A percentile compares a stretch with the other conserved stretches of the same genome.
Evolutionary conservation across 345 rosid genomes (phyloP).

Genomic region (Diplotaxis tenuifolia): DNA sequence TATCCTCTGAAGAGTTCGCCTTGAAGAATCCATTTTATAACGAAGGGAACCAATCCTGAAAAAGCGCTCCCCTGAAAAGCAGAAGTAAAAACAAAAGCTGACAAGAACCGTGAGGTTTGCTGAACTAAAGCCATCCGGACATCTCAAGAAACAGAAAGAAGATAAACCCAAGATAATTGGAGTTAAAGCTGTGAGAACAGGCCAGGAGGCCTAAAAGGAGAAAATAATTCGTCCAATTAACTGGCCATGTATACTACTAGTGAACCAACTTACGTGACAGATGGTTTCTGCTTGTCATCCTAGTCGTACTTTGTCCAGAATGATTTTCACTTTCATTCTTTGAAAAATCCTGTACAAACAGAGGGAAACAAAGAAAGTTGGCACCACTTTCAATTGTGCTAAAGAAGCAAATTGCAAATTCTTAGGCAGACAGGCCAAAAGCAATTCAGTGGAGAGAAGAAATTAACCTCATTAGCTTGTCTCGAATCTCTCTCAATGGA

Average conservation of each 20-base stretch:
- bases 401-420: conserved; percentile 8
- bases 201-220: conserved; percentile 17
- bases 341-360: conserved; percentile 58
- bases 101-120: neutral
- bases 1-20: conserved; percentile 84
- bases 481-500: conserved; percentile 77
- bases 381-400: neutral
- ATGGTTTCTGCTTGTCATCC: conserved; percentile 45
- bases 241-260: conserved; percentile 22
- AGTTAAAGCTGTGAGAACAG: conserved; percentile 25
- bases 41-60: conserved; percentile 79
- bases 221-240: conserved; percentile 22
- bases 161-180: conserved; percentile 9
- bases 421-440: neutral
- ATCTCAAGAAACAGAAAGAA: conserved; percentile 7
- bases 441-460: conserved; percentile 17
- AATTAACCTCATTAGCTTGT: conserved; percentile 84
- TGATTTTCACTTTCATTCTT: conserved; percentile 63
- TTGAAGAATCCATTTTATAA: conserved; percentile 91
- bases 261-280: conserved; percentile 50
- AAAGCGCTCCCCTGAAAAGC: conserved; percentile 63
- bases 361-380: conserved; percentile 1
- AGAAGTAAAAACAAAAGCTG: conserved; percentile 23
- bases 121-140: conserved; percentile 4
- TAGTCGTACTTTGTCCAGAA: conserved; percentile 34